These are phyloP conservation scores for Crithidia bombi DNA, from an alignment of 208 protist species.

Conservation along the genomic window DNA sequence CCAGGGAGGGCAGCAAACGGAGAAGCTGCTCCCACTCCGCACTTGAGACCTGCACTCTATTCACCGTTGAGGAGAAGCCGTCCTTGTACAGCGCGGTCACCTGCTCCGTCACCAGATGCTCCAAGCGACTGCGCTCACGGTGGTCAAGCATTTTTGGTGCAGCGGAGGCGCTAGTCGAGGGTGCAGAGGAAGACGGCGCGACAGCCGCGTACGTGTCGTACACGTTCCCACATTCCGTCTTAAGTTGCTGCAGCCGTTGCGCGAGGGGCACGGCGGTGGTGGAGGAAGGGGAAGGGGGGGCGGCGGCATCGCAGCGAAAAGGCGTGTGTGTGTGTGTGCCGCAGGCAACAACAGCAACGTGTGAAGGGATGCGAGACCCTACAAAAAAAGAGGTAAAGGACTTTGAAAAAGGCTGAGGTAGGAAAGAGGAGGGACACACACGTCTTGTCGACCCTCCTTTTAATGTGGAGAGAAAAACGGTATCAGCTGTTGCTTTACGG, in stretches of 20 bases:
- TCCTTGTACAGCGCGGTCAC: conserved; percentile 21
- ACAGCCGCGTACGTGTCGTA: conserved; percentile 17
- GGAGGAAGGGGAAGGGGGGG: not conserved
- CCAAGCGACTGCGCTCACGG: conserved; percentile 17
- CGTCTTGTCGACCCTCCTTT: too few species aligned
- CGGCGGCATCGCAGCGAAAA: not conserved
- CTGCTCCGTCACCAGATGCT: conserved; percentile 13
- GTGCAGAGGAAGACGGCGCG: not conserved
- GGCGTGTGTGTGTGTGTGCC: not conserved
- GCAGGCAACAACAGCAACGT: too few species aligned
- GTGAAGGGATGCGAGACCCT: too few species aligned
- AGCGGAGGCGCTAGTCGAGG: not conserved
- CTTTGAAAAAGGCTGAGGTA: too few species aligned
- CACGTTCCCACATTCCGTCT: conserved; percentile 17
- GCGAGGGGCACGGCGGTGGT: not conserved
- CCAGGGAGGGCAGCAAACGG: conserved; percentile 31
- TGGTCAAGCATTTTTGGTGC: conserved; percentile 2
- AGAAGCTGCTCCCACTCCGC: conserved; percentile 25
- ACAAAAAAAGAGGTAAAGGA: too few species aligned
- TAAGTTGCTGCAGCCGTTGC: conserved; percentile 27
- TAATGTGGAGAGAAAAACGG: too few species aligned
- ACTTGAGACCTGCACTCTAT: conserved; percentile 11
- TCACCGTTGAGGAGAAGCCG: not conserved
- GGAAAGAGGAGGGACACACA: too few species aligned
- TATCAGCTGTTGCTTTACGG: too few species aligned